phyloP scores from a whole-genome alignment of 2,329 filamentous ascomycete species.

The Diplocarpon mali region DNA sequence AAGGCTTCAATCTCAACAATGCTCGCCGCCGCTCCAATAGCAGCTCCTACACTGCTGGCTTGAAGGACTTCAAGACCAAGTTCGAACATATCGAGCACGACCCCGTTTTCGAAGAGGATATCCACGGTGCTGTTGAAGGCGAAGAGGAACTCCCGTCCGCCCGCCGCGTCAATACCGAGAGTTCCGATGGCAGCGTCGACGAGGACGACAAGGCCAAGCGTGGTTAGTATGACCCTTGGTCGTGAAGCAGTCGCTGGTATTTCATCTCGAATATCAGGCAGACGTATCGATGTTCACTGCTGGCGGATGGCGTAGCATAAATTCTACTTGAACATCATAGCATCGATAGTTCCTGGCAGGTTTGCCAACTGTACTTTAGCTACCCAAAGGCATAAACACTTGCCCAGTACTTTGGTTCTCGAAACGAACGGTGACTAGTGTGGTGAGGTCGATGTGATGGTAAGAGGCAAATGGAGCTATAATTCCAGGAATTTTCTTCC shows the following conservation, averaged over 20 bases:
- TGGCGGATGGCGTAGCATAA: conserved; percentile 17
- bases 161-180: conserved; percentile 26
- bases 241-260: conserved; percentile 16
- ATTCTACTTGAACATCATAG: conserved; percentile 16
- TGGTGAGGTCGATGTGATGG: too few species aligned
- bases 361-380: conserved; percentile 19
- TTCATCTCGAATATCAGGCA: conserved; percentile 8
- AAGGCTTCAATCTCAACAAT: conserved; percentile 73
- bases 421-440: too few species aligned
- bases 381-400: conserved; percentile 26
- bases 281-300: conserved; percentile 18
- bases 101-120: conserved; percentile 79
- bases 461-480: too few species aligned
- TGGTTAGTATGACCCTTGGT: conserved; percentile 9
- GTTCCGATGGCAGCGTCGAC: conserved; percentile 25
- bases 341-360: conserved; percentile 17
- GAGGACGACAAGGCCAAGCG: conserved; percentile 34
- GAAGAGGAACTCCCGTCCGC: conserved; percentile 19
- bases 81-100: conserved; percentile 86
- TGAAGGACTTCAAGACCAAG: conserved; percentile 86
- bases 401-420: conserved; percentile 20
- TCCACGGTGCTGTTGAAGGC: conserved; percentile 51
- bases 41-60: conserved; percentile 57
- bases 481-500: too few species aligned
- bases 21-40: conserved; percentile 88